A percentile compares a stretch with the other conserved stretches of the same genome.
These are phyloP conservation scores for Phytophthora pistaciae DNA, from an alignment of 352 stramenopile genomes.

Conservation along the genomic window DNA sequence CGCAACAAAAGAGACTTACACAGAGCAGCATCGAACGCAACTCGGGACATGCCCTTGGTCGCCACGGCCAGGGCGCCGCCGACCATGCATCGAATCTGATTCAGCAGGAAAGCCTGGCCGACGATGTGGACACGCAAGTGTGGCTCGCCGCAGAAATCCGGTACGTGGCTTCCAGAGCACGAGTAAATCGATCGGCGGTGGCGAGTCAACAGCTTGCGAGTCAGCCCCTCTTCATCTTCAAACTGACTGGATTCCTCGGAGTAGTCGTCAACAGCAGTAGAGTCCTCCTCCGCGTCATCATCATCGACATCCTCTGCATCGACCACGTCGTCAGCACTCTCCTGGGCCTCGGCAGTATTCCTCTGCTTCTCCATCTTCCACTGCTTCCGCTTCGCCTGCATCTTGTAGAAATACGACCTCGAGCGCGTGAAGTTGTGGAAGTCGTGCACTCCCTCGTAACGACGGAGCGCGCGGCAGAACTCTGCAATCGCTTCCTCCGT, in stretches of 20 bases:
- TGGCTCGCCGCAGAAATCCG: constrained; percentile 65
- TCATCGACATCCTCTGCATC: constrained; percentile 12
- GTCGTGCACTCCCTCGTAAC: constrained; percentile 89
- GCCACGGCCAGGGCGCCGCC: constrained; percentile 86
- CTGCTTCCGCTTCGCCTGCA: constrained; percentile 53
- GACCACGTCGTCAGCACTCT: constrained; percentile 9
- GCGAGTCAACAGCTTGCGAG: constrained; percentile 66
- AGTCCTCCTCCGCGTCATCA: constrained; percentile 22
- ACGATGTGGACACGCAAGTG: constrained; percentile 85
- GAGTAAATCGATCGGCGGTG: constrained; percentile 85
- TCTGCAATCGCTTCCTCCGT: constrained; percentile 49
- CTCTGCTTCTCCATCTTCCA: constrained; percentile 26
- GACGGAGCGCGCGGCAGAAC: constrained; percentile 60
- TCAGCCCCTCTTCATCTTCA: constrained; percentile 42
- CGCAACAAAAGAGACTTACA: constrained; percentile 36
- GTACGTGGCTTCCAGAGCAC: constrained; percentile 69
- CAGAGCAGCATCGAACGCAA: constrained; percentile 77
- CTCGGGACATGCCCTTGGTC: constrained; percentile 72
- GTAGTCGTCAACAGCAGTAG: constrained; percentile 31
- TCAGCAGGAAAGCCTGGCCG: constrained; percentile 86
- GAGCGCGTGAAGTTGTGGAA: constrained; percentile 94
- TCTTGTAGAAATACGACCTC: constrained; percentile 80
- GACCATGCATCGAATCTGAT: constrained; percentile 94
- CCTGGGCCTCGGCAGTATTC: constrained; percentile 13
- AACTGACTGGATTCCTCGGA: constrained; percentile 46